Percentiles rank a stretch among this genome's conserved stretches.
Conservation (phyloP, 345 rosid species). For the Nephelium lappaceum region DNA sequence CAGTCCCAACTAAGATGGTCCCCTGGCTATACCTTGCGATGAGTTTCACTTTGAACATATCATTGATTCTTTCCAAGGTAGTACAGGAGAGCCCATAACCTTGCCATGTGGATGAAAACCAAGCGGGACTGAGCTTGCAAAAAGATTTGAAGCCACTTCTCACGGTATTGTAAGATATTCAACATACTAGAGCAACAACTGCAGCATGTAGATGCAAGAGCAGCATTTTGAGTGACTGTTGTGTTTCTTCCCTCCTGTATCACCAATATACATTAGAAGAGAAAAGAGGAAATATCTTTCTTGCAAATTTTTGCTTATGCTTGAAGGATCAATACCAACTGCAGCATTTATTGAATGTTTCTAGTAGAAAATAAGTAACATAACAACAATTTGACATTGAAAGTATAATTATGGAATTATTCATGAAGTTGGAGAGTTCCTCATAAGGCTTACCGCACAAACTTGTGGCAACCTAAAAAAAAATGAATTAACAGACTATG, state of each 20-base stretch:
- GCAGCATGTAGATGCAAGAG: neutral
- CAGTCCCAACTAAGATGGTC: slow-evolving; percentile 30
- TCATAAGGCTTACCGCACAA: neutral
- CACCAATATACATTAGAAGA: neutral
- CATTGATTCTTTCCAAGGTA: slow-evolving; percentile 22
- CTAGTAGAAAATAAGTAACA: neutral
- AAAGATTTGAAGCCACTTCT: slow-evolving; percentile 22
- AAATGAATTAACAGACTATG: neutral
- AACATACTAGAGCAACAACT: slow-evolving; percentile 3
- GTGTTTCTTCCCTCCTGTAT: slow-evolving; percentile 2
- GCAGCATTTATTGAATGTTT: neutral
- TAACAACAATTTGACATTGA: neutral
- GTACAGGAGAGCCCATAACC: slow-evolving; percentile 2
- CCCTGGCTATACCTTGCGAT: slow-evolving; percentile 36
- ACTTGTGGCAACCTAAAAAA: neutral
- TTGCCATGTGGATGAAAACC: slow-evolving; percentile 12
- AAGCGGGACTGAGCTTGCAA: slow-evolving; percentile 8
- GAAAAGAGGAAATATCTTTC: neutral
- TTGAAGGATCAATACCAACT: neutral
- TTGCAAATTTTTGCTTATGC: too few species aligned
- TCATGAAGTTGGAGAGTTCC: neutral
- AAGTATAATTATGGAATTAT: neutral
- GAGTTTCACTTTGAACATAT: slow-evolving; percentile 37
- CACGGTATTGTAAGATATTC: slow-evolving; percentile 14
- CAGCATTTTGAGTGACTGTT: neutral